phyloP scores from a whole-genome alignment of 345 rosid species.

The Melaleuca quinquenervia region DNA sequence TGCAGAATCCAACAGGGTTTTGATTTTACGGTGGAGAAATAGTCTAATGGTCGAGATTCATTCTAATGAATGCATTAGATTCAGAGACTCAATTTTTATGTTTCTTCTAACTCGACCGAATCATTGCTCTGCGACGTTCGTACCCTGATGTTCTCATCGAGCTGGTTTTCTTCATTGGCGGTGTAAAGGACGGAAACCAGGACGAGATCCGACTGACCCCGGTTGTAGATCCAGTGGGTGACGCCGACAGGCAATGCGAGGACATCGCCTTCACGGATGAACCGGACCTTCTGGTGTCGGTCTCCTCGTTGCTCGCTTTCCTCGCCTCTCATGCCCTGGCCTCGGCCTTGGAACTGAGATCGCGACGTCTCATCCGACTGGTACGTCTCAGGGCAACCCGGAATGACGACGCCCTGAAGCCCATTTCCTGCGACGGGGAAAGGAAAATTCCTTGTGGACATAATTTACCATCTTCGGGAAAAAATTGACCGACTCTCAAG shows the following conservation, averaged over 20 bases:
- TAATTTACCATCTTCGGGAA: background rate
- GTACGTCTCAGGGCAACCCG: conserved; percentile 30
- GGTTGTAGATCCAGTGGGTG: conserved; percentile 35
- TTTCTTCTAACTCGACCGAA: background rate
- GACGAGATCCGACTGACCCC: conserved; percentile 19
- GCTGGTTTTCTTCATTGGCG: conserved; percentile 29
- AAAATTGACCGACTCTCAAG: background rate
- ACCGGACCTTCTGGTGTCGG: conserved; percentile 21
- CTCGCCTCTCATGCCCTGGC: background rate
- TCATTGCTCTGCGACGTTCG: background rate
- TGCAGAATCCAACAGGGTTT: background rate
- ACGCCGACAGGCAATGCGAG: conserved; percentile 32
- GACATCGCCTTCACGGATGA: conserved; percentile 24
- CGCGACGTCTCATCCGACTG: background rate
- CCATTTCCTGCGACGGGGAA: conserved; percentile 10
- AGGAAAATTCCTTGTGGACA: background rate
- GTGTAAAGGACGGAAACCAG: conserved; percentile 18
- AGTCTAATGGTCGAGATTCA: background rate
- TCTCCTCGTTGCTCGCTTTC: background rate
- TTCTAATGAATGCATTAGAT: background rate
- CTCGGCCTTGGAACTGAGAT: background rate
- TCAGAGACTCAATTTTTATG: background rate
- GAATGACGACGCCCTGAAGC: conserved; percentile 17
- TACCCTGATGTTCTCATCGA: conserved; percentile 29
- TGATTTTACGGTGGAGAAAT: background rate